phyloP scores from a whole-genome alignment of 1,284 basidiomycete species.

The Pseudozyma sp. region DNA sequence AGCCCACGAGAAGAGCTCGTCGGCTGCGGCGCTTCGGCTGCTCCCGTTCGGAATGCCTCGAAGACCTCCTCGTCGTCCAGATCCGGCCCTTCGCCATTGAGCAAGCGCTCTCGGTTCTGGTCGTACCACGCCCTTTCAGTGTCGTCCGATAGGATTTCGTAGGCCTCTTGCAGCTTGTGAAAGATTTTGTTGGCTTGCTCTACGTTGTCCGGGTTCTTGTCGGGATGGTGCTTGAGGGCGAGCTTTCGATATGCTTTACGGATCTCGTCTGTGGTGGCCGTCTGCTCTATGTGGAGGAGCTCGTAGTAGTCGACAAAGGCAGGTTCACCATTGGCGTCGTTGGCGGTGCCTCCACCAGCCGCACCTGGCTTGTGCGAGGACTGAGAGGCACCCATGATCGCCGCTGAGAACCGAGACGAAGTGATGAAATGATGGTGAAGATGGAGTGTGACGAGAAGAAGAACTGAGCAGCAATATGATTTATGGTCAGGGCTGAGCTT shows the following conservation, averaged over 20 bases:
- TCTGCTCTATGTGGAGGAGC: slow-evolving; percentile 61
- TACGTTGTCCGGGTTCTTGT: slow-evolving; percentile 73
- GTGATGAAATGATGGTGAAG: too few relatives aligned
- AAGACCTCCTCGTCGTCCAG: slow-evolving; percentile 71
- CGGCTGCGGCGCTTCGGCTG: slow-evolving; percentile 68
- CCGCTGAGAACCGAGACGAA: too few relatives aligned
- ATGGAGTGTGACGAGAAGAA: too few relatives aligned
- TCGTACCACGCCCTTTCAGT: slow-evolving; percentile 96
- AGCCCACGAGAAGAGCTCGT: slow-evolving; percentile 82
- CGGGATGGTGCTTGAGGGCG: slow-evolving; percentile 70
- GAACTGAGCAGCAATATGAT: too few relatives aligned
- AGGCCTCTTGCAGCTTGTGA: slow-evolving; percentile 89
- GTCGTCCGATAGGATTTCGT: slow-evolving; percentile 76
- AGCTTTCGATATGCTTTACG: slow-evolving; percentile 66
- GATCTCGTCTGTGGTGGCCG: slow-evolving; percentile 63
- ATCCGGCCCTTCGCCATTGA: slow-evolving; percentile 56
- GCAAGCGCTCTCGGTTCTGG: slow-evolving; percentile 83
- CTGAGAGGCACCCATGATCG: slow-evolving; percentile 46
- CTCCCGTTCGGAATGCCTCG: slow-evolving; percentile 82
- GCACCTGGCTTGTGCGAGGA: slow-evolving; percentile 44
- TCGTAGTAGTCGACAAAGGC: slow-evolving; percentile 65
- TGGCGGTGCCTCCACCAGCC: slow-evolving; percentile 24
- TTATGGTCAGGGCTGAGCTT: too few relatives aligned
- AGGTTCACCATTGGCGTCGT: slow-evolving; percentile 39
- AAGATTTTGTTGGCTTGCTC: slow-evolving; percentile 90